Conservation (phyloP, 225 moss, liverwort and hornwort genomes). For the Physcomitrium patens region DNA sequence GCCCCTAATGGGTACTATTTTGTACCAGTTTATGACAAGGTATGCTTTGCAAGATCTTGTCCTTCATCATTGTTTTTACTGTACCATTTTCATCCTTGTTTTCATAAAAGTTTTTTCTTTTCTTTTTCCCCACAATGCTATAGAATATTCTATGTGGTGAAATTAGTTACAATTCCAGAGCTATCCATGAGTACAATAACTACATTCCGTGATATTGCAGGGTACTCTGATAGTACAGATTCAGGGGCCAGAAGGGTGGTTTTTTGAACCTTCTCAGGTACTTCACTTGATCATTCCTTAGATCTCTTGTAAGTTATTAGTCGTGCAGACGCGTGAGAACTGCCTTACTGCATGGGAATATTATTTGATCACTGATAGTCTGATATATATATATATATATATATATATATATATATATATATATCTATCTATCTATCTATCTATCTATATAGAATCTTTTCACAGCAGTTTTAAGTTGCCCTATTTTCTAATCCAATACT, state of each 20-base stretch:
- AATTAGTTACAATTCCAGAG: no score
- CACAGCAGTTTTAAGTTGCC: no score
- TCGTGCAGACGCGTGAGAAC: no score
- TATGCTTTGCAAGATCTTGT: constrained; percentile 16
- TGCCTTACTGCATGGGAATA: no score
- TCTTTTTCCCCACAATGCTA: constrained; percentile 1
- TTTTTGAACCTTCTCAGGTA: constrained; percentile 77
- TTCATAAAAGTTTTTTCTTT: neutral
- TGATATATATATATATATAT: no score
- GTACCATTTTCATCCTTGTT: no score
- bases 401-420: no score
- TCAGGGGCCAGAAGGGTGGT: constrained; percentile 85
- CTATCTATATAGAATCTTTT: no score
- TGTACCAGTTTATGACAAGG: constrained; percentile 88
- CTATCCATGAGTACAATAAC: neutral
- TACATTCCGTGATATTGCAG: constrained; percentile 41
- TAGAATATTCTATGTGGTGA: neutral
- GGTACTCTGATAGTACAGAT: constrained; percentile 76
- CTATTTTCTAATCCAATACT: no score
- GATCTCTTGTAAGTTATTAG: neutral
- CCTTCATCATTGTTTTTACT: neutral
- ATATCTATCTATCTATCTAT: no score
- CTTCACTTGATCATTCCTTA: neutral
- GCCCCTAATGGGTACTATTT: constrained; percentile 97
- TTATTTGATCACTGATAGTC: no score